phyloP scores from a whole-genome alignment of 352 stramenopile species.

The Pythium myriotylum region DNA sequence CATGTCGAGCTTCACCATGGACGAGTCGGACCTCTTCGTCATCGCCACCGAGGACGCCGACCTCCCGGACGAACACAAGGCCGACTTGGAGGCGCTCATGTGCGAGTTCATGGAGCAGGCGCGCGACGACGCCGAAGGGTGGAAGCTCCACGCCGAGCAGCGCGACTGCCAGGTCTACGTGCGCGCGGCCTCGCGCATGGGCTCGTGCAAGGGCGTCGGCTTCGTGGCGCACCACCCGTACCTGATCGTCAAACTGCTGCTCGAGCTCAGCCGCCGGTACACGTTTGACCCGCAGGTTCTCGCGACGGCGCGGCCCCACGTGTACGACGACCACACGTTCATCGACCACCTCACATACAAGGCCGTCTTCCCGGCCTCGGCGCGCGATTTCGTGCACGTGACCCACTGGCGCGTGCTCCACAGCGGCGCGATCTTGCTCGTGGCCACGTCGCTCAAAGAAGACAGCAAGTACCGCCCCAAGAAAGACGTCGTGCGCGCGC shows the following conservation, averaged over 20 bases:
- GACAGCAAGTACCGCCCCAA: constrained; percentile 36
- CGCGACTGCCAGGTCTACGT: constrained; percentile 62
- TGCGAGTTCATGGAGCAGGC: constrained; percentile 61
- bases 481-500: constrained; percentile 53
- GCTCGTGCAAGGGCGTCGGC: constrained; percentile 58
- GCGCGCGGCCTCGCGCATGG: constrained; percentile 41
- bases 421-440: constrained; percentile 56
- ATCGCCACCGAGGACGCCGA: constrained; percentile 36
- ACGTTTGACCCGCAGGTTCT: constrained; percentile 64
- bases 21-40: constrained; percentile 34
- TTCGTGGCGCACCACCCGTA: constrained; percentile 57
- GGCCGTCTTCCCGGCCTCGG: constrained; percentile 54
- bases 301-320: constrained; percentile 44
- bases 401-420: constrained; percentile 72
- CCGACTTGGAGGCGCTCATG: constrained; percentile 57
- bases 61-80: constrained; percentile 39
- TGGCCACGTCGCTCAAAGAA: constrained; percentile 46
- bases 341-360: constrained; percentile 77
- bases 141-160: constrained; percentile 64
- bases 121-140: constrained; percentile 49
- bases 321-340: constrained; percentile 75
- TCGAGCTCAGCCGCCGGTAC: constrained; percentile 51
- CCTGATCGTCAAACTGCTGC: constrained; percentile 56
- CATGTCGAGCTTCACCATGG: constrained; percentile 31
- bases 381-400: constrained; percentile 68